These are phyloP conservation scores for Boletus fagicola DNA, from an alignment of 768 basidiomycete genomes.

Conservation along the genomic window DNA sequence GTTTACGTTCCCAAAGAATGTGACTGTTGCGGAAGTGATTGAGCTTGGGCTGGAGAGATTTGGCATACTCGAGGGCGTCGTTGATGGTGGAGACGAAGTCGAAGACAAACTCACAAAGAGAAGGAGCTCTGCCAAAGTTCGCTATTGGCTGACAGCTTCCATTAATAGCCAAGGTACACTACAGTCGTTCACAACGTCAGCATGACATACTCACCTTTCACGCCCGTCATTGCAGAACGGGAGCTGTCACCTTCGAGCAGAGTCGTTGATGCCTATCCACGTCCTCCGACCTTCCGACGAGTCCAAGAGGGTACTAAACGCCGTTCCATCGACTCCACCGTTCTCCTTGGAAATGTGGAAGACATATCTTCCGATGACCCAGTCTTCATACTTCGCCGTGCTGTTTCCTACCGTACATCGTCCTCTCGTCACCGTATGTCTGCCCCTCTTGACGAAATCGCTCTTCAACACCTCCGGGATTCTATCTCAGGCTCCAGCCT, in stretches of 20 bases:
- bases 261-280: conserved; percentile 78
- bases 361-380: conserved; percentile 86
- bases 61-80: conserved; percentile 95
- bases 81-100: conserved; percentile 96
- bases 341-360: conserved; percentile 64
- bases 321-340: conserved; percentile 80
- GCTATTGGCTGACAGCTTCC: conserved; percentile 74
- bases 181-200: background rate
- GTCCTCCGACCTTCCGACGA: conserved; percentile 69
- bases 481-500: conserved; percentile 57
- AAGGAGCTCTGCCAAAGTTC: conserved; percentile 71
- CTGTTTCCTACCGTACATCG: conserved; percentile 68
- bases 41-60: conserved; percentile 91
- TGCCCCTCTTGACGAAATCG: conserved; percentile 81
- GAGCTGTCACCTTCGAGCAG: conserved; percentile 77
- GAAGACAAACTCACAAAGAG: conserved; percentile 89
- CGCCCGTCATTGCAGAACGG: conserved; percentile 53
- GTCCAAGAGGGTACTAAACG: conserved; percentile 63
- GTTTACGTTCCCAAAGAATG: conserved; percentile 90
- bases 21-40: conserved; percentile 94
- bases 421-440: conserved; percentile 70
- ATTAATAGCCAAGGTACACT: conserved; percentile 60
- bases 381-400: conserved; percentile 83
- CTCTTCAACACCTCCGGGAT: conserved; percentile 68
- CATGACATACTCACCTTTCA: conserved; percentile 8